Evolutionary conservation across 805 yeast genomes (phyloP).

Genomic region (Wickerhamiella brachini): DNA sequence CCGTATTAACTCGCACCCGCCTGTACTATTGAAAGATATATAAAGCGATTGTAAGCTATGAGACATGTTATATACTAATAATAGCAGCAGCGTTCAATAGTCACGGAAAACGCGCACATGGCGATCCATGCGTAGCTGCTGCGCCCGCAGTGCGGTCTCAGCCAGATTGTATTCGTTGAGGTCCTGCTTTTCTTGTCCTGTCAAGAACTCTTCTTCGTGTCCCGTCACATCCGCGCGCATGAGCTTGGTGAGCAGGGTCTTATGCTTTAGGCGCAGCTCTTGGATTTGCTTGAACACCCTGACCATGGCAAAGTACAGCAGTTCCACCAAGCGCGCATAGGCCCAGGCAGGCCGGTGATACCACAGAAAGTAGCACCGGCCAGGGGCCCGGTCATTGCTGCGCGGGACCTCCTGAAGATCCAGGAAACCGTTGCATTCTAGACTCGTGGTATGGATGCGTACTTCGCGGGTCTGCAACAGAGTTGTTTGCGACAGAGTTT

Average conservation of each 20-base stretch:
- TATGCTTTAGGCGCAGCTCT: conserved; percentile 40
- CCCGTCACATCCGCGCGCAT: conserved; percentile 86
- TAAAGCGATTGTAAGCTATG: too few species aligned
- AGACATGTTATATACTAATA: too few species aligned
- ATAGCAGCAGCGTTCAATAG: too few species aligned
- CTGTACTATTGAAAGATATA: too few species aligned
- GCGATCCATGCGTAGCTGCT: conserved; percentile 23
- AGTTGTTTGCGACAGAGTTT: conserved; percentile 59
- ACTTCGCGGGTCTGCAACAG: conserved; percentile 66
- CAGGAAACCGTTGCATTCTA: conserved; percentile 55
- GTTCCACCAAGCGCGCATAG: conserved; percentile 34
- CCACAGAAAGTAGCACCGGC: conserved; percentile 74
- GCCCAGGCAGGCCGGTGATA: conserved; percentile 47
- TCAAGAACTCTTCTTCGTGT: conserved; percentile 55
- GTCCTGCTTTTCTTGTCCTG: conserved; percentile 64
- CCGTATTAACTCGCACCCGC: too few species aligned
- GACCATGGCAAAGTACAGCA: conserved; percentile 37
- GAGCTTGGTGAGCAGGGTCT: conserved; percentile 60
- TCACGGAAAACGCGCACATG: conserved; percentile 28
- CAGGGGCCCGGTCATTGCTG: conserved; percentile 81
- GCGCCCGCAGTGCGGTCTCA: conserved; percentile 24
- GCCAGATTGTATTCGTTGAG: conserved; percentile 35
- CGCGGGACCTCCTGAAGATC: conserved; percentile 92
- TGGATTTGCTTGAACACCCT: conserved; percentile 24
- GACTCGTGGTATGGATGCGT: conserved; percentile 51